Percentiles rank a stretch among this genome's conserved stretches.
Conservation (phyloP, 106 monocot genomes). For the Posidonia australis region DNA sequence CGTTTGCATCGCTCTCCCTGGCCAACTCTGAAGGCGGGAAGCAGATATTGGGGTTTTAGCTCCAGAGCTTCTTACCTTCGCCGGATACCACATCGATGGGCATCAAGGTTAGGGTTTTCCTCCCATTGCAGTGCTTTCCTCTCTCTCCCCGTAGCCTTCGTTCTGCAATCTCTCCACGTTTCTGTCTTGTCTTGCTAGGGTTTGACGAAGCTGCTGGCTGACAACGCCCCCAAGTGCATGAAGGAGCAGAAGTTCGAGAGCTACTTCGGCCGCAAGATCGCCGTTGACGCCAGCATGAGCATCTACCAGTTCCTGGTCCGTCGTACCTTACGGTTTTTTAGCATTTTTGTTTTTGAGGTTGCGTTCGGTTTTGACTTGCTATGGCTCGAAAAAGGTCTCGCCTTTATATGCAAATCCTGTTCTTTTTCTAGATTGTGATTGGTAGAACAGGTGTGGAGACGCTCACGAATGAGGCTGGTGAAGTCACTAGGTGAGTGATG, state of each 20-base stretch:
- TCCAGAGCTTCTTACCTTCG: no score
- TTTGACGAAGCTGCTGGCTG: conserved; percentile 95
- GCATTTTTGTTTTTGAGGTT: not conserved
- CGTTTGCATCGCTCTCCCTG: no score
- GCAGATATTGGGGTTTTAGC: no score
- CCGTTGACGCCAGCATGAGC: conserved; percentile 94
- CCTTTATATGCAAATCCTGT: no score
- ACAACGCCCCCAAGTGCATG: conserved; percentile 72
- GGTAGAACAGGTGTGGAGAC: conserved; percentile 75
- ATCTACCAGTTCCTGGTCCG: conserved; percentile 96
- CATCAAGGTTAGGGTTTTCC: conserved; percentile 46
- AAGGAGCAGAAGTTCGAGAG: conserved; percentile 86
- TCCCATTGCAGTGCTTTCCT: not conserved
- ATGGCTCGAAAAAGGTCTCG: not conserved
- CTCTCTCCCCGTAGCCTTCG: not conserved
- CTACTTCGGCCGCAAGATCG: conserved; percentile 85
- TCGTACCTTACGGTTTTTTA: not conserved
- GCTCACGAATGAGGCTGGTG: conserved; percentile 96
- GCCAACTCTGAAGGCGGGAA: no score
- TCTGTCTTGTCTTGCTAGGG: conserved; percentile 33
- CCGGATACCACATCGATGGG: conserved; percentile 26
- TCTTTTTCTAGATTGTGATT: conserved; percentile 60
- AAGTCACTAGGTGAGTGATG: conserved; percentile 64
- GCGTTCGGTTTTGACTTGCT: conserved; percentile 2
- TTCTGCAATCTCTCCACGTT: not conserved